These are phyloP conservation scores for Melastoma malabathricum DNA, from an alignment of 345 rosid genomes.

Conservation along the genomic window DNA sequence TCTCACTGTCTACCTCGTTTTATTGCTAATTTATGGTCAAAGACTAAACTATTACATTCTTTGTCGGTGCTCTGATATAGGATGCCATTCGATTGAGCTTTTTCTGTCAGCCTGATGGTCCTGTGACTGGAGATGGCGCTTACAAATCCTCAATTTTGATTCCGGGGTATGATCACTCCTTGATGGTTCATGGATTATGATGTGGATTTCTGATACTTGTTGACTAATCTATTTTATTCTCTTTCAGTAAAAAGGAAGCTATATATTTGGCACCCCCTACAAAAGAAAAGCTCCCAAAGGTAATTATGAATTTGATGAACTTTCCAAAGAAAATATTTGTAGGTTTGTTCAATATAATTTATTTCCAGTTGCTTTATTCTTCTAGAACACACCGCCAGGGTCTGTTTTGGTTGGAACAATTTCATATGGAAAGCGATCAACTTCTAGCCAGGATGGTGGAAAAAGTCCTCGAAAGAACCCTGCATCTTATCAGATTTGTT, in stretches of 20 bases:
- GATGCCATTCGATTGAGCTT: constrained; percentile 55
- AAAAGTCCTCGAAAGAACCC: constrained; percentile 57
- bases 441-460: constrained; percentile 27
- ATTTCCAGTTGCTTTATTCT: constrained; percentile 1
- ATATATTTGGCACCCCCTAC: constrained; percentile 71
- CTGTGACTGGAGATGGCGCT: constrained; percentile 77
- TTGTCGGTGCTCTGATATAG: constrained; percentile 19
- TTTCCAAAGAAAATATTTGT: constrained; percentile 3
- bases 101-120: constrained; percentile 93
- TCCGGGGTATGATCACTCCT: constrained; percentile 55
- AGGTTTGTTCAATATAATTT: neutral
- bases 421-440: constrained; percentile 63
- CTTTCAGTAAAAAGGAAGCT: constrained; percentile 67
- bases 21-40: too few species aligned
- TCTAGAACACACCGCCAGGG: constrained; percentile 76
- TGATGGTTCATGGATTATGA: constrained; percentile 5
- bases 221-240: constrained; percentile 11
- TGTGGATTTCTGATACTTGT: neutral
- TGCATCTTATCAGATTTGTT: constrained; percentile 49
- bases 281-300: constrained; percentile 83
- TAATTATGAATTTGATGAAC: constrained; percentile 7
- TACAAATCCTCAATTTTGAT: constrained; percentile 62
- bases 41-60: too few species aligned
- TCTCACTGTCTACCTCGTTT: neutral
- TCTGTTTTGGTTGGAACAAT: constrained; percentile 68